A percentile compares a stretch with the other conserved stretches of the same genome.
Evolutionary conservation across 192 early-diverging fungal genomes (phyloP).

Genomic region (Coemansia sp.): DNA sequence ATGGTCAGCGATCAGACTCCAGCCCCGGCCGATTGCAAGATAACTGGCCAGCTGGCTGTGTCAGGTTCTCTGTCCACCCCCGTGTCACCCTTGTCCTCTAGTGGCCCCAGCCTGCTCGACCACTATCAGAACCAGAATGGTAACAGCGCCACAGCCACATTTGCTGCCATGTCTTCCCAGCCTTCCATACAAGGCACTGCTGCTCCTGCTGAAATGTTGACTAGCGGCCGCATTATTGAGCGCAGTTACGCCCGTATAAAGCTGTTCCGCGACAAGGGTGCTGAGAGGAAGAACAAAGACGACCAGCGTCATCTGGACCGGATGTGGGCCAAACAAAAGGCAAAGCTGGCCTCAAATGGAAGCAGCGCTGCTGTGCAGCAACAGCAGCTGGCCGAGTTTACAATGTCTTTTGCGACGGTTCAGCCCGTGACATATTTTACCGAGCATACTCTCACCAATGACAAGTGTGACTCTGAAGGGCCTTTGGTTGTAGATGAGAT

Average conservation of each 20-base stretch:
- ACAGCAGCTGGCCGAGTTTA: slow-evolving; percentile 38
- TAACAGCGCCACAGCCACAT: background rate
- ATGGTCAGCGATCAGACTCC: background rate
- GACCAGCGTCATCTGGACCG: slow-evolving; percentile 72
- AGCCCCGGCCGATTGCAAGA: background rate
- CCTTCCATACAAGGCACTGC: background rate
- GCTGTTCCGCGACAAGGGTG: slow-evolving; percentile 76
- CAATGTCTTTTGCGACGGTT: slow-evolving; percentile 38
- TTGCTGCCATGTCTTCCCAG: slow-evolving; percentile 17
- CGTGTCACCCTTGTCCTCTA: slow-evolving; percentile 4
- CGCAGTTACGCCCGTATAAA: slow-evolving; percentile 63
- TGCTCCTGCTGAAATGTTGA: slow-evolving; percentile 4
- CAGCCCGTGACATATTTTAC: slow-evolving; percentile 26
- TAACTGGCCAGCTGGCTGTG: background rate
- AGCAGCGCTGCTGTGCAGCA: slow-evolving; percentile 8
- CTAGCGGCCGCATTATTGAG: slow-evolving; percentile 46
- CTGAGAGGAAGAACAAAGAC: slow-evolving; percentile 77
- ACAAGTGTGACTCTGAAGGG: slow-evolving; percentile 56
- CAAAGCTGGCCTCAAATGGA: slow-evolving; percentile 26
- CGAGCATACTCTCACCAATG: slow-evolving; percentile 45
- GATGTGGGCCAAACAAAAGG: slow-evolving; percentile 60
- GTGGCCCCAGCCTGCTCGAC: slow-evolving; percentile 7
- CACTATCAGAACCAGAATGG: background rate
- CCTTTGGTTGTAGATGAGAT: slow-evolving; percentile 38
- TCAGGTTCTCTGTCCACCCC: slow-evolving; percentile 23